Evolutionary conservation across 257 asterid species (phyloP).

Genomic region (Solanum sitiens): DNA sequence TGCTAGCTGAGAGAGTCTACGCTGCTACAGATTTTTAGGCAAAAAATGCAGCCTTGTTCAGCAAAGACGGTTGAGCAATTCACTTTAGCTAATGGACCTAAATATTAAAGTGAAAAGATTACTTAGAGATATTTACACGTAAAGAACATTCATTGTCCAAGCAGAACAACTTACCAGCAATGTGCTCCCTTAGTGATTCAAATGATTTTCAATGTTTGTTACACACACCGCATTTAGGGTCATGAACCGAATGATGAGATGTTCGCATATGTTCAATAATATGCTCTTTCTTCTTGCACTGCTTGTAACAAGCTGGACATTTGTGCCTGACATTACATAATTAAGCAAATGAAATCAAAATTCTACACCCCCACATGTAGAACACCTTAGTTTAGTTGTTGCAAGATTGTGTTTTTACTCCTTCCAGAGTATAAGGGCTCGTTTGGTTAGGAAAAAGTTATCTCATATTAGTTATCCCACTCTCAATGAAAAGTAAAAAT

Average conservation of each 20-base stretch:
- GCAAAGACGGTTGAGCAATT: background rate
- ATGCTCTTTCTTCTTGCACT: no score
- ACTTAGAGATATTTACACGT: background rate
- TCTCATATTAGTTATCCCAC: no score
- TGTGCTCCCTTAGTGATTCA: background rate
- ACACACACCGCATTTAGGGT: background rate
- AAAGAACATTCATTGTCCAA: background rate
- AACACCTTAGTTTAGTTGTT: no score
- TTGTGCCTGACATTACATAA: no score
- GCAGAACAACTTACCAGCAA: background rate
- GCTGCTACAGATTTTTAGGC: background rate
- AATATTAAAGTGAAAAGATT: background rate
- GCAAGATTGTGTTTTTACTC: no score
- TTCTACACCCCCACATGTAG: no score
- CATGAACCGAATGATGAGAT: no score
- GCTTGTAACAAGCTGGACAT: no score
- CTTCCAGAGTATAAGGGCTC: no score
- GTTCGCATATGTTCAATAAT: no score
- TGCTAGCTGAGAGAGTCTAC: background rate
- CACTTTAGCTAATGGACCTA: background rate
- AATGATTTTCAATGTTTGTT: background rate
- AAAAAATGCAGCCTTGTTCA: background rate
- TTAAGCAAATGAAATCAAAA: background rate
- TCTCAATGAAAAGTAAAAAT: no score
- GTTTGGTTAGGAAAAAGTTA: no score